These are phyloP conservation scores for Lasiodiplodia theobromae DNA, from an alignment of 2,329 filamentous ascomycete species.

Conservation along the genomic window DNA sequence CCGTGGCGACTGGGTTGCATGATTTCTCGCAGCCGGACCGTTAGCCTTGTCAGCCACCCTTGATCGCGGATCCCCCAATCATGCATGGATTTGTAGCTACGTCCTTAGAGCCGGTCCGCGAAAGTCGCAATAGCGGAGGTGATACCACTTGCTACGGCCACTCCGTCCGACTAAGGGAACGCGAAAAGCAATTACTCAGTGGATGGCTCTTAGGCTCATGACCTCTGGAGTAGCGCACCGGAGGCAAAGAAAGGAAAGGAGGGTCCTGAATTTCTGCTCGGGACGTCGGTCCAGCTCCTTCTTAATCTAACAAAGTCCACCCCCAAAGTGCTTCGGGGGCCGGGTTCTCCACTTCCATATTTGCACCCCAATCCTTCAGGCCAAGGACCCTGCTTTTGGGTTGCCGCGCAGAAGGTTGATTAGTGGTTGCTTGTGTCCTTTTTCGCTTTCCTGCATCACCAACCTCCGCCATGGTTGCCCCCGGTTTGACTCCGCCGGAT, in stretches of 20 bases:
- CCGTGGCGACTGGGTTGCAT: background rate
- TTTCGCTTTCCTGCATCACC: background rate
- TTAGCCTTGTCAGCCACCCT: background rate
- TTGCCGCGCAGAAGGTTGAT: background rate
- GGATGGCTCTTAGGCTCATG: background rate
- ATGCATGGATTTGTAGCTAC: background rate
- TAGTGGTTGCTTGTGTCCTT: background rate
- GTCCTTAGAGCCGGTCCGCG: background rate
- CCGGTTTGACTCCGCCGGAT: slow-evolving; percentile 32
- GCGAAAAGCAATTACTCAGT: background rate
- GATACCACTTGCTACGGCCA: background rate
- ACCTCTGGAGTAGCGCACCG: background rate
- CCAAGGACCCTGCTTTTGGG: background rate
- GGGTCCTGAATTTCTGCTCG: background rate
- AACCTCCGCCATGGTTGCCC: background rate
- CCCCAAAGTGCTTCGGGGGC: background rate
- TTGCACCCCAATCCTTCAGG: background rate
- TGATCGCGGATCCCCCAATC: slow-evolving; percentile 9
- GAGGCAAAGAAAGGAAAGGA: background rate
- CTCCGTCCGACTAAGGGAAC: background rate
- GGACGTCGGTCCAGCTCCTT: background rate
- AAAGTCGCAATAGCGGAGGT: background rate
- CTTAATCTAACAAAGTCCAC: background rate
- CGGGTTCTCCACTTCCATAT: background rate
- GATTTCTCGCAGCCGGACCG: background rate